phyloP scores from a whole-genome alignment of 2,329 filamentous ascomycete genomes.

The Proliferodiscus dingleyae region DNA sequence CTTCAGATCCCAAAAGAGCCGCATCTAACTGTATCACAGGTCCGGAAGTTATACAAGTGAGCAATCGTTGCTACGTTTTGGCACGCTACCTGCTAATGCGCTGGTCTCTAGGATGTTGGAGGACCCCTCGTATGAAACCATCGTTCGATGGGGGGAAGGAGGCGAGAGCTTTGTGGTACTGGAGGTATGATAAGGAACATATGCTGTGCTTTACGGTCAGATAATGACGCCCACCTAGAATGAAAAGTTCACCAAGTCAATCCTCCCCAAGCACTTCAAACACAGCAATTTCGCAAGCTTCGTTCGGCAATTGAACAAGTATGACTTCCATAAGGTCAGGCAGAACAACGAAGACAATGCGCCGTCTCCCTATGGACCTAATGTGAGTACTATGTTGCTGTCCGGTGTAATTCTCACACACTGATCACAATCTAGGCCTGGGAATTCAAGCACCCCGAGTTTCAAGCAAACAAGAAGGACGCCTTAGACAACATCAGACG shows the following conservation, averaged over 20 bases:
- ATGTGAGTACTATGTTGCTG: slow-evolving; percentile 46
- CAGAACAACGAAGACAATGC: slow-evolving; percentile 84
- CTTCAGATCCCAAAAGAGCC: not conserved
- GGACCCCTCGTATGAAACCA: slow-evolving; percentile 84
- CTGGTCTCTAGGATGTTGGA: slow-evolving; percentile 76
- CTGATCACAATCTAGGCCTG: slow-evolving; percentile 57
- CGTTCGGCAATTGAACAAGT: slow-evolving; percentile 92
- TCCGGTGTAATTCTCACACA: not conserved
- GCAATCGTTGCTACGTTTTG: slow-evolving; percentile 32
- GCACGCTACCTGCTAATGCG: slow-evolving; percentile 23
- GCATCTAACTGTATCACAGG: slow-evolving; percentile 47
- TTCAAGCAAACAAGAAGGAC: slow-evolving; percentile 92
- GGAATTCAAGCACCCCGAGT: slow-evolving; percentile 98
- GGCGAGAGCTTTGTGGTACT: slow-evolving; percentile 96
- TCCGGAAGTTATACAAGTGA: slow-evolving; percentile 98
- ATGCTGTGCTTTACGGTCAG: not conserved
- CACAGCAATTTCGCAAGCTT: slow-evolving; percentile 98
- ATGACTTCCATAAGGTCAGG: slow-evolving; percentile 97
- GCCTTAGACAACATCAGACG: slow-evolving; percentile 93
- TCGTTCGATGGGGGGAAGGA: slow-evolving; percentile 92
- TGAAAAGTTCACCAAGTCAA: slow-evolving; percentile 96
- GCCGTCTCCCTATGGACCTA: slow-evolving; percentile 73
- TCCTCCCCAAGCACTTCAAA: slow-evolving; percentile 97
- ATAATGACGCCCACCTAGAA: slow-evolving; percentile 53
- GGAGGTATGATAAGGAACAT: slow-evolving; percentile 57